Evolutionary conservation across 345 rosid genomes (phyloP), one percentile per base, ranked within the genome.

Genomic region (Linum trigynum): DNA sequence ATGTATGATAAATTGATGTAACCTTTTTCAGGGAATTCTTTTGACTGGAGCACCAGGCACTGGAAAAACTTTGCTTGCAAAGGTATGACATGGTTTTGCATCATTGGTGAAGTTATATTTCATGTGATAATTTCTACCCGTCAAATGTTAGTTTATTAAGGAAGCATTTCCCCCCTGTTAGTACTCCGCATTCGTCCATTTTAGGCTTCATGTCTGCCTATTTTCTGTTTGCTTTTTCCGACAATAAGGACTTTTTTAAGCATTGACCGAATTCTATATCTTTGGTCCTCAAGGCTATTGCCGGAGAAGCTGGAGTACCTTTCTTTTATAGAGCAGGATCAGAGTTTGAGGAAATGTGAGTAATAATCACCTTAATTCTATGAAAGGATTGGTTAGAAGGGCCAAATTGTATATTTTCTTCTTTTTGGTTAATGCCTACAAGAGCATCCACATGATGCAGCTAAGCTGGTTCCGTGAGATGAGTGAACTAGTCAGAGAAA

Each of bases 291-390:
- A 77, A 94, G 99, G 99, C 99, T 40, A 95, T 90, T 80, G 97
- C 99, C 74, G 99, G 99, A 76, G 99, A 95, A 84, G 99, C 99
- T 60, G 99, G 99, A 37, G 99, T 90, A 45, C 97, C 99, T 48
- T 90, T 94, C 78, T 94, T 94, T 82, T 94, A 94, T 55, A 83
- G 99, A 77, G 95, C 99, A 51, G 99, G 99, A 59, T 95, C 99
- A 72, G 99, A 90, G 80, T 95, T 95, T 81, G 99, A 95, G 86
- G 97, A 95, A 82, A 95, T 90, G 99, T 90, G 79, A 85, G 97
- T 68, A 57, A 62, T 56, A 43, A 70, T 67, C 58, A 48, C 5
- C 38, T 62, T 23, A 41, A 39, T 5, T 39, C 41, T 69, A 3
- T 48, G 53, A 6, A 48, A 48, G 53, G 53, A 4, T 41, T 23